Conservation (phyloP, 1,284 basidiomycete genomes). For the Paramarasmius palmivorus region DNA sequence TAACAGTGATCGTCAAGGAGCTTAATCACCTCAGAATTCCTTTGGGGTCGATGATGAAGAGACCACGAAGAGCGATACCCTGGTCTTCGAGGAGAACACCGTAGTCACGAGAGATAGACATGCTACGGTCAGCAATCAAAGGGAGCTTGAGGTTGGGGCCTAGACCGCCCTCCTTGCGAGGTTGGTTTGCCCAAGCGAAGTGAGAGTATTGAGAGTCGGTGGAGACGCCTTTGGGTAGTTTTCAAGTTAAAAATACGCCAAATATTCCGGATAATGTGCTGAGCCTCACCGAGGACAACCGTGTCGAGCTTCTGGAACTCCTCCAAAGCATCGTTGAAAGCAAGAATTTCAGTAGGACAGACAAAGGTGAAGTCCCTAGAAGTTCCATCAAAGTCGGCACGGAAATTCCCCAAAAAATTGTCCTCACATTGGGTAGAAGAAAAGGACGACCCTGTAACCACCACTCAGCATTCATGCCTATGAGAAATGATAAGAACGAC, state of each 20-base stretch:
- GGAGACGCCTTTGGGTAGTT: constrained; percentile 56
- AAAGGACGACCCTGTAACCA: constrained; percentile 63
- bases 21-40: constrained; percentile 64
- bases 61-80: constrained; percentile 82
- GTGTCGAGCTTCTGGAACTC: constrained; percentile 76
- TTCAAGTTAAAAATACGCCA: background rate
- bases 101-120: constrained; percentile 75
- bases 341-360: constrained; percentile 91
- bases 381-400: constrained; percentile 5
- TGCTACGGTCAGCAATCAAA: constrained; percentile 71
- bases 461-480: background rate
- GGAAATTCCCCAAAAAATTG: constrained; percentile 16
- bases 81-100: constrained; percentile 85
- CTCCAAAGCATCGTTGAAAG: constrained; percentile 84
- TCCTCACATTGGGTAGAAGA: constrained; percentile 81
- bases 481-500: constrained; percentile 17
- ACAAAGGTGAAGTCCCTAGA: constrained; percentile 81
- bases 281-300: constrained; percentile 62
- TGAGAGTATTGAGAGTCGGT: constrained; percentile 90
- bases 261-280: constrained; percentile 18
- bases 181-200: constrained; percentile 82
- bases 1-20: constrained; percentile 2
- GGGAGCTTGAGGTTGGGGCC: constrained; percentile 85
- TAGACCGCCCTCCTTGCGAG: constrained; percentile 82
- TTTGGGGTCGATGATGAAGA: constrained; percentile 90